A percentile compares a stretch with the other conserved stretches of the same genome.
These are phyloP conservation scores for Camillea tinctor DNA, from an alignment of 2,329 filamentous ascomycete species.

Conservation along the genomic window DNA sequence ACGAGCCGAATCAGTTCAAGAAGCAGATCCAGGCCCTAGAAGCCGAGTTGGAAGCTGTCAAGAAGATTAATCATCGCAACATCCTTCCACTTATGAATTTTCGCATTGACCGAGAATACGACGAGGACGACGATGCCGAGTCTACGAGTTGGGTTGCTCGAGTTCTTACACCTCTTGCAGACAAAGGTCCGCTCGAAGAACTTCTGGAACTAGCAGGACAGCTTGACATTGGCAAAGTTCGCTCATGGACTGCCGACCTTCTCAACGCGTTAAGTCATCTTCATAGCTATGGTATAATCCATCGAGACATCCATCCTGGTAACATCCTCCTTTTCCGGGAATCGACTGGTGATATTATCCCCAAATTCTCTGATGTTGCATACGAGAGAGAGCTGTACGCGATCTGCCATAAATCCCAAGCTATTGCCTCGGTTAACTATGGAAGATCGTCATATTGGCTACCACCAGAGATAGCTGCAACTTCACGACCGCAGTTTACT, in stretches of 20 bases:
- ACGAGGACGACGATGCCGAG: constrained; percentile 37
- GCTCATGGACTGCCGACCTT: constrained; percentile 88
- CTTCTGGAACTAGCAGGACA: constrained; percentile 76
- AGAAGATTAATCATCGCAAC: constrained; percentile 72
- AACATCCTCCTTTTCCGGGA: constrained; percentile 78
- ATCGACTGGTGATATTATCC: constrained; percentile 64
- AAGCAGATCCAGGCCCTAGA: constrained; percentile 76
- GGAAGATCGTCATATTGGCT: constrained; percentile 80
- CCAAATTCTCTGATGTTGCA: constrained; percentile 72
- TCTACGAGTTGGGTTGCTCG: constrained; percentile 66
- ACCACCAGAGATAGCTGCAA: constrained; percentile 70
- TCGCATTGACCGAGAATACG: constrained; percentile 62
- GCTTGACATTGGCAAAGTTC: constrained; percentile 71
- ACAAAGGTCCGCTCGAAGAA: constrained; percentile 80
- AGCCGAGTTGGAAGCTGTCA: constrained; percentile 71
- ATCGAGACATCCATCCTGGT: constrained; percentile 76
- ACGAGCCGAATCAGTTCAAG: constrained; percentile 65
- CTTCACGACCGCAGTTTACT: constrained; percentile 61
- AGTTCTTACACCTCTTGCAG: constrained; percentile 72
- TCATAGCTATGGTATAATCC: constrained; percentile 79
- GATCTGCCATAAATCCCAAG: constrained; percentile 53
- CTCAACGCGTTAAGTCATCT: constrained; percentile 86
- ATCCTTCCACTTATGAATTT: constrained; percentile 80
- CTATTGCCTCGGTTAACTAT: constrained; percentile 53
- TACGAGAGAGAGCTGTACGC: constrained; percentile 68